These are phyloP conservation scores for Diaporthe vaccinii DNA, from an alignment of 2,329 filamentous ascomycete genomes.

Conservation along the genomic window DNA sequence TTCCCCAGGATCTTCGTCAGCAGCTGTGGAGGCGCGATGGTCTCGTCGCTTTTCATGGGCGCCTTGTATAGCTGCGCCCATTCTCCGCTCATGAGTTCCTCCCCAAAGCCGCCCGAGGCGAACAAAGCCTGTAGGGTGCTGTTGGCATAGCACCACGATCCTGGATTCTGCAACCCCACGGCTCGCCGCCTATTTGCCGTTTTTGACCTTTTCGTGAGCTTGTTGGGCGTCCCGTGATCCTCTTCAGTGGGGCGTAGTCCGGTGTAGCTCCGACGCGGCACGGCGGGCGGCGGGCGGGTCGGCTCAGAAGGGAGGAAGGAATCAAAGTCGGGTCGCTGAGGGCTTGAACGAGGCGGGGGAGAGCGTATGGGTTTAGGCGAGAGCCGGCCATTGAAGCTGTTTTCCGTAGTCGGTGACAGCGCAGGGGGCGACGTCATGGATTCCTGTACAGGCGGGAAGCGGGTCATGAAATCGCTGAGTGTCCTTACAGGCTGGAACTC, in stretches of 20 bases:
- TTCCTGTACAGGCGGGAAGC: constrained; percentile 79
- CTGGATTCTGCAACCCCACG: constrained; percentile 82
- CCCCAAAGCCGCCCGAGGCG: constrained; percentile 77
- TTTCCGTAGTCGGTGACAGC: neutral
- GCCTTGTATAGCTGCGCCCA: constrained; percentile 77
- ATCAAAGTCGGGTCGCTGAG: constrained; percentile 54
- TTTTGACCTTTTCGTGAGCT: constrained; percentile 56
- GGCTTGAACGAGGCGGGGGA: constrained; percentile 4
- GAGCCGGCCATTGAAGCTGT: constrained; percentile 36
- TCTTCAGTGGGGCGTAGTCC: constrained; percentile 69
- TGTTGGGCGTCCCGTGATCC: constrained; percentile 57
- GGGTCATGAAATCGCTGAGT: constrained; percentile 78
- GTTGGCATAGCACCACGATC: constrained; percentile 92
- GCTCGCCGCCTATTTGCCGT: constrained; percentile 65
- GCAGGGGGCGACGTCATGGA: constrained; percentile 66
- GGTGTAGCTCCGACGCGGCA: constrained; percentile 82
- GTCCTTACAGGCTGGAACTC: constrained; percentile 34
- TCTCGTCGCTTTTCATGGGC: constrained; percentile 72
- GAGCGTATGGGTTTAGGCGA: constrained; percentile 23
- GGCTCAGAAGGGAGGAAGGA: constrained; percentile 69
- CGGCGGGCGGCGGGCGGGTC: constrained; percentile 75
- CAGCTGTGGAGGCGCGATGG: constrained; percentile 67
- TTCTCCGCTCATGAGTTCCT: constrained; percentile 71
- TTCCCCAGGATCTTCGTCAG: constrained; percentile 72
- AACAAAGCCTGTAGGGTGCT: constrained; percentile 88